These are phyloP conservation scores for Chiua virens DNA, from an alignment of 768 basidiomycete genomes.

Conservation along the genomic window DNA sequence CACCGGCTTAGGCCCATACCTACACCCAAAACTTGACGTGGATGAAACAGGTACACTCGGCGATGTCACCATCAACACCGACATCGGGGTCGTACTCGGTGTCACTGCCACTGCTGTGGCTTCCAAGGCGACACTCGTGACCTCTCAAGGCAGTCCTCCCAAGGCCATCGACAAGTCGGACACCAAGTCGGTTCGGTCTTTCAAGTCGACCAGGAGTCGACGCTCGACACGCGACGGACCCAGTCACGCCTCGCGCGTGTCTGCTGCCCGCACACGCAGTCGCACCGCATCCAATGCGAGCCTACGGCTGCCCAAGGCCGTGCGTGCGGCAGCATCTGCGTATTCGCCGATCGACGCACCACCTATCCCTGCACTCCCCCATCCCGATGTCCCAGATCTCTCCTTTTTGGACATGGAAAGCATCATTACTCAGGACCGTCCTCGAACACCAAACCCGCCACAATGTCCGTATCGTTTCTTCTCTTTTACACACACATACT, in stretches of 20 bases:
- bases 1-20: constrained; percentile 15
- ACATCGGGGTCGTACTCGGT: constrained; percentile 34
- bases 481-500: background rate
- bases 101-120: constrained; percentile 40
- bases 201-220: constrained; percentile 26
- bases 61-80: constrained; percentile 25
- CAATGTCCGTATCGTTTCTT: constrained; percentile 6
- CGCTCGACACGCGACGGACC: constrained; percentile 25
- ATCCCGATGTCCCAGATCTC: constrained; percentile 7
- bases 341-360: constrained; percentile 32
- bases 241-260: constrained; percentile 45
- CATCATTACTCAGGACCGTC: constrained; percentile 31
- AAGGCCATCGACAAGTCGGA: constrained; percentile 12
- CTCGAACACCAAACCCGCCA: constrained; percentile 21
- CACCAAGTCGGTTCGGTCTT: constrained; percentile 24
- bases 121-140: constrained; percentile 35
- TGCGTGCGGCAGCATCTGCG: constrained; percentile 33
- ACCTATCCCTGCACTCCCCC: constrained; percentile 30
- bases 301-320: constrained; percentile 53
- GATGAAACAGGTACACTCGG: constrained; percentile 29
- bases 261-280: constrained; percentile 66
- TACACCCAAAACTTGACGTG: constrained; percentile 7
- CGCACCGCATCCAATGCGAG: constrained; percentile 64
- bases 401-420: constrained; percentile 37
- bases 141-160: background rate